Evolutionary conservation across 495 filamentous ascomycete species (phyloP).

Genomic region (Xylaria nigripes): DNA sequence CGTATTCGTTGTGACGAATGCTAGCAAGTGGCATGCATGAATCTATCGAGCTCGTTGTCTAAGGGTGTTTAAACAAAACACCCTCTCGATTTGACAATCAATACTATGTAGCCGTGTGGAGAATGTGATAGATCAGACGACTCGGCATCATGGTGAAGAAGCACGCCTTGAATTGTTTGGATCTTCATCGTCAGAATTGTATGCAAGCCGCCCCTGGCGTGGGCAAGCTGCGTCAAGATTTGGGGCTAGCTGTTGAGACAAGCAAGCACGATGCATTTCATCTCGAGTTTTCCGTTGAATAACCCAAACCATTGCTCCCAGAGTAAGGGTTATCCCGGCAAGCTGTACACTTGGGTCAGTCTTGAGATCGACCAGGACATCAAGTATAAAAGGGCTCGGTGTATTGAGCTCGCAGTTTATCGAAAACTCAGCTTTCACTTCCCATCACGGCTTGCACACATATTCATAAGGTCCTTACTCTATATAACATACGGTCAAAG

Average conservation of each 20-base stretch:
- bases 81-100: constrained; percentile 4
- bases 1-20: not conserved
- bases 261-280: constrained; percentile 7
- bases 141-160: constrained; percentile 3
- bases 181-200: constrained; percentile 12
- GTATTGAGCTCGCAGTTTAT: not conserved
- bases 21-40: not conserved
- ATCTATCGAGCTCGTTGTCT: not conserved
- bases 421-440: not conserved
- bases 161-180: constrained; percentile 14
- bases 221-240: constrained; percentile 23
- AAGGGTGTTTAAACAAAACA: not conserved
- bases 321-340: constrained; percentile 2
- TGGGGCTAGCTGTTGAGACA: constrained; percentile 5
- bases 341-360: not conserved
- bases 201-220: constrained; percentile 17
- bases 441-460: not conserved
- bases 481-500: not conserved
- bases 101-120: constrained; percentile 4
- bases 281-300: not conserved
- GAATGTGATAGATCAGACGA: constrained; percentile 25
- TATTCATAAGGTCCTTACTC: not conserved
- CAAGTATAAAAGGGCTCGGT: not conserved
- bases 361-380: not conserved
- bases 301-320: not conserved